phyloP scores from a whole-genome alignment of 352 stramenopile species.

The Halophytophthora batemanensis region DNA sequence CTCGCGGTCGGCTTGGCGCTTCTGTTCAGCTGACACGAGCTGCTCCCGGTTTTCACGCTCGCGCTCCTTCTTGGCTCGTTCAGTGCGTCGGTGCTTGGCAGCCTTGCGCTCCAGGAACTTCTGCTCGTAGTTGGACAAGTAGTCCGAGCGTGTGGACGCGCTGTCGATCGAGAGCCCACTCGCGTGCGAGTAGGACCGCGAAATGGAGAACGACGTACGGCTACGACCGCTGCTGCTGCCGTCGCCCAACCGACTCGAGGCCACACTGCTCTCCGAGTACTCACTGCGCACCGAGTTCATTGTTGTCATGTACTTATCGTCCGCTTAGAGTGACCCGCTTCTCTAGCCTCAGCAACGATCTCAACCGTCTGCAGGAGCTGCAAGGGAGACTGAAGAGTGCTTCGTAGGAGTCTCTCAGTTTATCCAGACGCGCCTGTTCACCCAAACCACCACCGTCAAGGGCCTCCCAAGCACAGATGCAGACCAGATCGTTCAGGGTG shows the following conservation, averaged over 20 bases:
- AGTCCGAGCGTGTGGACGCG: conserved; percentile 42
- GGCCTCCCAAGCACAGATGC: no score
- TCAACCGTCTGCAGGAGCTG: no score
- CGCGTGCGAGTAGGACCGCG: conserved; percentile 25
- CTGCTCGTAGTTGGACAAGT: conserved; percentile 51
- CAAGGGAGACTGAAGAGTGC: no score
- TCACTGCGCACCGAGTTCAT: conserved; percentile 45
- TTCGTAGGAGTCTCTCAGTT: no score
- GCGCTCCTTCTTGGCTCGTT: conserved; percentile 44
- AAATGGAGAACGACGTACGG: conserved; percentile 40
- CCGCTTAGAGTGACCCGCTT: no score
- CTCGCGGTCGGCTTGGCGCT: conserved; percentile 46
- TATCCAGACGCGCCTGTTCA: no score
- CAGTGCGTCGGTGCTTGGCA: conserved; percentile 48
- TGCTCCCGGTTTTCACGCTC: conserved; percentile 41
- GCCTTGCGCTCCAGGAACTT: conserved; percentile 54
- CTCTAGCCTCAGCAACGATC: no score
- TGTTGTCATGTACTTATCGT: no score
- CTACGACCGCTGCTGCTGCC: conserved; percentile 22
- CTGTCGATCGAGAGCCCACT: conserved; percentile 28
- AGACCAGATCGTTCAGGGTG: no score
- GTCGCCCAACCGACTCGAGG: conserved; percentile 25
- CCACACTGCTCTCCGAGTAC: conserved; percentile 20
- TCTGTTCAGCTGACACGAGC: conserved; percentile 42
- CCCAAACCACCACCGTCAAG: no score